A percentile compares a stretch with the other conserved stretches of the same genome.
Conservation (phyloP, 2,329 filamentous ascomycete species). For the Curvularia spicifera region DNA sequence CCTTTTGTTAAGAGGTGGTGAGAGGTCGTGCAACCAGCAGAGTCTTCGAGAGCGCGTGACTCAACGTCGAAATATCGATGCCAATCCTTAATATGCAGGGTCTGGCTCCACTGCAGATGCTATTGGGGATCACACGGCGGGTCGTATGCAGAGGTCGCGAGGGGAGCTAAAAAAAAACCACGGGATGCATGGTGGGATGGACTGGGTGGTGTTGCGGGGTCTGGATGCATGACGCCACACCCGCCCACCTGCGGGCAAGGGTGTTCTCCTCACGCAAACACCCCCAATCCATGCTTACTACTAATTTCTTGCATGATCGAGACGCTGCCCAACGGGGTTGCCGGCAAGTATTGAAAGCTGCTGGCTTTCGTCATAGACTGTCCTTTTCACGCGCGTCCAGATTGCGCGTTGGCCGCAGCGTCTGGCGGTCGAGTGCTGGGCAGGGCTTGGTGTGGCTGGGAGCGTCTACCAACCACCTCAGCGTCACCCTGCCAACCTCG, state of each 20-base stretch:
- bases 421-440: slow-evolving; percentile 10
- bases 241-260: slow-evolving; percentile 2
- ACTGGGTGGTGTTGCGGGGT: slow-evolving; percentile 37
- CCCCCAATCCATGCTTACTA: neutral
- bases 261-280: slow-evolving; percentile 1
- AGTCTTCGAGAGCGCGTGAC: slow-evolving; percentile 31
- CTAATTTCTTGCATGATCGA: neutral
- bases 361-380: slow-evolving; percentile 16
- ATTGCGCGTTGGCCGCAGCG: slow-evolving; percentile 17
- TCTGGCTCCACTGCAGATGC: slow-evolving; percentile 22
- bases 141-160: slow-evolving; percentile 16
- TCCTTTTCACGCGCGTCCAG: slow-evolving; percentile 5
- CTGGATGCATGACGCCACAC: slow-evolving; percentile 14
- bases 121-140: slow-evolving; percentile 20
- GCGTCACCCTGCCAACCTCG: slow-evolving; percentile 42
- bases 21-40: slow-evolving; percentile 22
- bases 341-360: neutral
- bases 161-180: slow-evolving; percentile 34
- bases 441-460: slow-evolving; percentile 36
- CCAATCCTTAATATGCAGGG: slow-evolving; percentile 30
- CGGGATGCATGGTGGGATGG: slow-evolving; percentile 20
- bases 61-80: slow-evolving; percentile 26
- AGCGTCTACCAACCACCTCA: slow-evolving; percentile 33
- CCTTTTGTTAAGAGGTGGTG: slow-evolving; percentile 22
- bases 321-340: neutral